Percentiles rank a stretch among this genome's conserved stretches.
Conservation (phyloP, 345 rosid genomes). For the Reutealis trisperma region DNA sequence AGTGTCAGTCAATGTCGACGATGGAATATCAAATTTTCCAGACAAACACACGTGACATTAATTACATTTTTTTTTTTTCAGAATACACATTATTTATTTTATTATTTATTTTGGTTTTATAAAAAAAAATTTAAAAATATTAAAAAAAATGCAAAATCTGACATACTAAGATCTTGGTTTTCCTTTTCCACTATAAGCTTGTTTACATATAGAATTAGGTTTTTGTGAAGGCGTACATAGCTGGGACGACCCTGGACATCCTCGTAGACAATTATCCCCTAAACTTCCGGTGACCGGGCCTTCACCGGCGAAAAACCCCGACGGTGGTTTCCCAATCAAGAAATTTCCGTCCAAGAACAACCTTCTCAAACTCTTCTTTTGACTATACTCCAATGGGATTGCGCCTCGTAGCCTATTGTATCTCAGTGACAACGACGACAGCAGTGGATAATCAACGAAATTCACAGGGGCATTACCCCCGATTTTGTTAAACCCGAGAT, state of each 20-base stretch:
- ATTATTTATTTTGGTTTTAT: not conserved
- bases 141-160: not conserved
- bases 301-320: conserved; percentile 40
- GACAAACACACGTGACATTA: conserved; percentile 7
- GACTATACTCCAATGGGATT: conserved; percentile 65
- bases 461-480: conserved; percentile 50
- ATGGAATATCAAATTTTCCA: no score
- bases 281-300: conserved; percentile 64
- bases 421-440: conserved; percentile 70
- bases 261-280: conserved; percentile 81
- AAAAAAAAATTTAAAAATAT: no score
- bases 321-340: conserved; percentile 78
- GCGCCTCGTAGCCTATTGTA: conserved; percentile 68
- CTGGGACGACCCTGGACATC: conserved; percentile 73
- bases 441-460: conserved; percentile 55
- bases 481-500: conserved; percentile 74
- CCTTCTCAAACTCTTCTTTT: conserved; percentile 53
- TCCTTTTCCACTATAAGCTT: conserved; percentile 78
- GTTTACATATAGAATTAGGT: conserved; percentile 62
- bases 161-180: conserved; percentile 51
- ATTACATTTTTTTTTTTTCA: not conserved
- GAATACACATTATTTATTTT: not conserved
- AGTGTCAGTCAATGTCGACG: no score
- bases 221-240: conserved; percentile 84
- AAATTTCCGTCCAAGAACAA: conserved; percentile 80